Evolutionary conservation across 495 filamentous ascomycete genomes (phyloP), one percentile per base, ranked within the genome.

Genomic region (Trichodelitschia bisporula): DNA sequence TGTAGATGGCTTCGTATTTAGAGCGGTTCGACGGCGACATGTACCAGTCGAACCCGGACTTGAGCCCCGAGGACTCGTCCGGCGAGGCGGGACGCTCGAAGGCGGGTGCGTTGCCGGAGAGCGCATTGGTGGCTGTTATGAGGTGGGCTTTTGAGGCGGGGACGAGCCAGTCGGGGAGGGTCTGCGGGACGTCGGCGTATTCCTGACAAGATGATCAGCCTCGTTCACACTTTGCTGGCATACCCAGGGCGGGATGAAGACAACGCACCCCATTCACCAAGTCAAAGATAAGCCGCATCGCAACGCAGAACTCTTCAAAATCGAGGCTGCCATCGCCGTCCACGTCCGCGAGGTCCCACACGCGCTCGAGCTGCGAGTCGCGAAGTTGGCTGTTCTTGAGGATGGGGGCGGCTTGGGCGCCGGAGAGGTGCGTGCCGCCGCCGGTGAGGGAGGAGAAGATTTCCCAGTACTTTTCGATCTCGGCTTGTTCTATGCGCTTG

Each of bases 231-330:
- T n/a, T n/a, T 9, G 29, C 8, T 31, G 29, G 29, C 14, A 29
- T 29, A 12, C 6, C 14, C 13, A 5, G 5, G 5, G 5, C 9
- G 14, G 6, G 11, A 29, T 29, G 6, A 6, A 29, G n/a, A 29
- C 6, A 29, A 12, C 72, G 39, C 56, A 89, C 80, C 42, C 86
- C 86, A 51, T 97, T 97, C 19, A 95, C 72, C 29, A 95, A 46
- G 50, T 97, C 86, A 46, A 92, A 97, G 31, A 93, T 90, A 32
- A 97, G 53, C 48, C 86, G 62, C 89, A 97, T 95, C 15, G 86
- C 86, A 28, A 97, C 86, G 47, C 86, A 97, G 49, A 97, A 97
- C 56, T 97, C 86, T 53, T 95, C 86, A 56, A 97, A 97, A 55
- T 97, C 86, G 19, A 97, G 54, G 48, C 82, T 89, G 21, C 86